Percentiles rank a stretch among this genome's conserved stretches.
phyloP scores from a whole-genome alignment of 2,329 filamentous ascomycete species.

The Talaromyces sp. region DNA sequence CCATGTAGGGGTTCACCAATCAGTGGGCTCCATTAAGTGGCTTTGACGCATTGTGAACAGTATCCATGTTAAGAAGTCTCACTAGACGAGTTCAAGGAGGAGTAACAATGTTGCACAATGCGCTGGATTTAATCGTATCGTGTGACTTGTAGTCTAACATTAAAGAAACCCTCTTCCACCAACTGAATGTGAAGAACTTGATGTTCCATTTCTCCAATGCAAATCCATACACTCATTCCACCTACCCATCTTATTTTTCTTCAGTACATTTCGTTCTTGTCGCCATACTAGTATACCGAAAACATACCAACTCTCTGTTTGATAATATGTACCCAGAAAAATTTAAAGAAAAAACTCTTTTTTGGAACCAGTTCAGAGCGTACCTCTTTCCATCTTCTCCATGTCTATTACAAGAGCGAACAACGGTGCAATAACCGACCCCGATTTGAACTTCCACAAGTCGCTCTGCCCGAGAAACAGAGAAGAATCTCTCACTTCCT shows the following conservation, averaged over 20 bases:
- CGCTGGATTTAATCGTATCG: background rate
- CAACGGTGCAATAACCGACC: conserved; percentile 6
- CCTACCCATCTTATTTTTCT: too few species aligned
- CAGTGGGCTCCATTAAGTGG: background rate
- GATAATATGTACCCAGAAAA: too few species aligned
- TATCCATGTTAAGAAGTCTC: background rate
- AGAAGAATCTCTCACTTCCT: background rate
- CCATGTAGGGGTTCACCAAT: background rate
- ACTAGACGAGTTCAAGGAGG: too few species aligned
- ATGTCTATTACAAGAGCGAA: background rate
- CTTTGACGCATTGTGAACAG: background rate
- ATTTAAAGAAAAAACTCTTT: background rate
- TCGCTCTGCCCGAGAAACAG: conserved; percentile 9
- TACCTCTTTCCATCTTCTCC: too few species aligned
- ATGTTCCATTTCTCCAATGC: too few species aligned
- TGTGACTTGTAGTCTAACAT: background rate
- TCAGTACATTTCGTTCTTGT: too few species aligned
- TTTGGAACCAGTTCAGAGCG: too few species aligned
- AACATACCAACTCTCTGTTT: too few species aligned
- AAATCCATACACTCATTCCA: too few species aligned
- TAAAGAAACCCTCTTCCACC: too few species aligned
- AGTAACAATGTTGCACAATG: background rate
- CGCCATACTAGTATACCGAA: too few species aligned
- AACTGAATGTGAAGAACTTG: too few species aligned
- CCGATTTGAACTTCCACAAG: background rate